These are phyloP conservation scores for Coemansia aciculifera DNA, from an alignment of 192 early-diverging fungal genomes.

Conservation along the genomic window DNA sequence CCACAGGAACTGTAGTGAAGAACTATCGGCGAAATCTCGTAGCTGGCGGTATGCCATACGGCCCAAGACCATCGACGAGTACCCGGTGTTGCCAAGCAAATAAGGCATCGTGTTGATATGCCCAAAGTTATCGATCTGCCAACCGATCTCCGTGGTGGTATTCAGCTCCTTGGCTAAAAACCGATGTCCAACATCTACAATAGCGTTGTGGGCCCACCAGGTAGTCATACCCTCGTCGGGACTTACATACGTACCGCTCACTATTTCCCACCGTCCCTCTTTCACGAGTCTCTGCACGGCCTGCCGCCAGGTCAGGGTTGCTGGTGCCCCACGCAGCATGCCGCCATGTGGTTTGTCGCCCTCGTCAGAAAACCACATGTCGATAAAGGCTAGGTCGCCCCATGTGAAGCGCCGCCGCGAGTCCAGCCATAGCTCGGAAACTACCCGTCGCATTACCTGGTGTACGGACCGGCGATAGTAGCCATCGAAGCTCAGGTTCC, in stretches of 20 bases:
- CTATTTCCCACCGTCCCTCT: constrained; percentile 33
- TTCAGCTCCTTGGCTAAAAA: constrained; percentile 25
- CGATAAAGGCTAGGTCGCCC: constrained; percentile 49
- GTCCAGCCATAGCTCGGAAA: constrained; percentile 26
- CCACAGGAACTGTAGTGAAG: constrained; percentile 42
- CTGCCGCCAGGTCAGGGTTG: constrained; percentile 32
- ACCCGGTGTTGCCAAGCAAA: constrained; percentile 38
- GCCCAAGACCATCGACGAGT: constrained; percentile 27
- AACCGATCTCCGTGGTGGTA: constrained; percentile 19
- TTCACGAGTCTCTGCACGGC: constrained; percentile 21
- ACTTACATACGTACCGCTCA: constrained; percentile 47
- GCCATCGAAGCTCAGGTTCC: constrained; percentile 46
- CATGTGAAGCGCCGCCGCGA: constrained; percentile 37
- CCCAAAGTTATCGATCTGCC: constrained; percentile 54
- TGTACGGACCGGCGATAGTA: constrained; percentile 43
- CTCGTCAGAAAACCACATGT: constrained; percentile 48
- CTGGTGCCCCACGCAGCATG: constrained; percentile 1
- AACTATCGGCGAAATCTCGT: constrained; percentile 20
- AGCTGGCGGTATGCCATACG: constrained; percentile 47
- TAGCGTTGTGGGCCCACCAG: constrained; percentile 49
- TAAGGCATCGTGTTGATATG: constrained; percentile 30
- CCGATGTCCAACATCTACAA: constrained; percentile 42
- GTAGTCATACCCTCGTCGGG: constrained; percentile 50
- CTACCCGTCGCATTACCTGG: constrained; percentile 29
- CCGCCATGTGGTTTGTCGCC: constrained; percentile 17